A percentile compares a stretch with the other conserved stretches of the same genome.
phyloP scores from a whole-genome alignment of 768 basidiomycete species.

The Kwoniella botswanensis region DNA sequence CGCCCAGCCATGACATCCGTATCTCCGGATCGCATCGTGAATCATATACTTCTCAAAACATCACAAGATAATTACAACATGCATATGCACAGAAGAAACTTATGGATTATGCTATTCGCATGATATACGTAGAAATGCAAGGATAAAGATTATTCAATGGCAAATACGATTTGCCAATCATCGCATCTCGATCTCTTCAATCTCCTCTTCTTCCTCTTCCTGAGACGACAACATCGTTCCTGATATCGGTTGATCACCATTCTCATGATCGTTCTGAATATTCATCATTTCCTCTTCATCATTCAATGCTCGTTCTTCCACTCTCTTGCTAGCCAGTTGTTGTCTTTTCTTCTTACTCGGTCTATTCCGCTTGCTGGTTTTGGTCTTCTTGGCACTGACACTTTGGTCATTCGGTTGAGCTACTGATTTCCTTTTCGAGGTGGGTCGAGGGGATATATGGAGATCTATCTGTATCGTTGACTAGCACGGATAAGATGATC shows the following conservation, averaged over 20 bases:
- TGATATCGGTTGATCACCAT: not conserved
- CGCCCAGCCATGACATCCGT: not conserved
- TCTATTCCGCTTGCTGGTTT: slow-evolving; percentile 25
- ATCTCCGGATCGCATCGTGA: not conserved
- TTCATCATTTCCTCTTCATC: slow-evolving; percentile 38
- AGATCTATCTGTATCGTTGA: slow-evolving; percentile 36
- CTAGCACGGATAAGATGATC: slow-evolving; percentile 13
- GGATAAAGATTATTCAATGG: not conserved
- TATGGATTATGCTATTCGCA: not conserved
- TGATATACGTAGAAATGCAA: not conserved
- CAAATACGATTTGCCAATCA: not conserved
- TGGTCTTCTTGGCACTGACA: not conserved
- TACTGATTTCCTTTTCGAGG: slow-evolving; percentile 2
- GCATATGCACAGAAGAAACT: not conserved
- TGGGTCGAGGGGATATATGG: slow-evolving; percentile 26
- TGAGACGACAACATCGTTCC: no score
- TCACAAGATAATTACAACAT: not conserved
- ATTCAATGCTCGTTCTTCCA: not conserved
- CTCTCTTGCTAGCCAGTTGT: slow-evolving; percentile 12
- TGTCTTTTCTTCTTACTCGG: slow-evolving; percentile 29
- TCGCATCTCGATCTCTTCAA: slow-evolving; percentile 29
- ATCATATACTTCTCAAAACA: not conserved
- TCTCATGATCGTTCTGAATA: not conserved
- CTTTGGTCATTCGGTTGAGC: not conserved
- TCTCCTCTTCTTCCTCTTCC: slow-evolving; percentile 24